Base-by-base conservation (phyloP, 495 filamentous ascomycete genomes). In the Gamarada debralockiae region DNA sequence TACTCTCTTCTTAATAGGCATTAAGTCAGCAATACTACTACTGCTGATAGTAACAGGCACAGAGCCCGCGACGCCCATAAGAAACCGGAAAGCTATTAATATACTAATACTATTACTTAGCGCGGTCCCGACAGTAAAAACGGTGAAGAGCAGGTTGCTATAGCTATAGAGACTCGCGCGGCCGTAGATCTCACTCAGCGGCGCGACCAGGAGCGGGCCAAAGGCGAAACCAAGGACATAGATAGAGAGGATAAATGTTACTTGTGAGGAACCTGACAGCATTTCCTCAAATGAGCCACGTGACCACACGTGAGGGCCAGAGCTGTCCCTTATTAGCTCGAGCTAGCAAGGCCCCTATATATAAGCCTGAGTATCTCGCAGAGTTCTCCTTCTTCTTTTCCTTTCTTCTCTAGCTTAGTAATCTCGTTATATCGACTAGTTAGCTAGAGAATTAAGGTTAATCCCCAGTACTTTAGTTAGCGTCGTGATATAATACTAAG, bases 171-270 rank as follows among this genome's bases (percentile, higher is more conserved):
- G 62, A 23, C 70, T 57, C 34, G 71, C 64, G 1, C 80, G 75
- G 6, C 80, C 80, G 60, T 76, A 81, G 18, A 81, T 58, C 63
- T 83, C 80, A 27, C 64, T 70, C 25, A 80, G 60, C 3, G 80
- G 79, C 9, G 71, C 70, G 10, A 72, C 52, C 1, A 74, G 12
- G 2, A 76, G 58, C 3, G 71, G 70, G 42, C 74, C 77, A 21
- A 79, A 63, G 0, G 73, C 76, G 47, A 83, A 82, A 1, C 78
- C 79, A 9, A 80, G 61, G 1, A 83, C 66, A 59, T 77, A 82
- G 4, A 81, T 63, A 1, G 78, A 81, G 1, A 85, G 79, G 6
- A 83, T 73, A 44, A 88, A 84, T 1, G 78, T 65, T 0, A 74
- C 75, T 2, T 85, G 69, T 43, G 75, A 67, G 20, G 61, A 57